Percentiles rank a stretch among this genome's conserved stretches.
phyloP scores from a whole-genome alignment of 305 asterid genomes.

The Striga hermonthica region DNA sequence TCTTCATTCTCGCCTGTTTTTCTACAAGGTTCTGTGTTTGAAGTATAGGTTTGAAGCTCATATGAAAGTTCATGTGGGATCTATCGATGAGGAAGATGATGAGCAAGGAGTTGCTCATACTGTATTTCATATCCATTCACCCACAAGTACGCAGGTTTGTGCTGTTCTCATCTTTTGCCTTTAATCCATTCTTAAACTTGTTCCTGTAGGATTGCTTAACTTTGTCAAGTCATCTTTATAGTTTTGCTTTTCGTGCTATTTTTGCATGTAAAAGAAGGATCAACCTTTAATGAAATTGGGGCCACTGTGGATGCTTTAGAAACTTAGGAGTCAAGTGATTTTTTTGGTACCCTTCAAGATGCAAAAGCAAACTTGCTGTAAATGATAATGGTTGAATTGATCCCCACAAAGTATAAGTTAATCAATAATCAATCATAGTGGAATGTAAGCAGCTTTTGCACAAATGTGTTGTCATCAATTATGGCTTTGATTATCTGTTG shows the following conservation, averaged over 20 bases:
- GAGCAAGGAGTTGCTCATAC: constrained; percentile 99
- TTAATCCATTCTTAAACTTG: constrained; percentile 17
- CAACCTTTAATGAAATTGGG: constrained; percentile 24
- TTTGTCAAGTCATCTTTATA: not conserved
- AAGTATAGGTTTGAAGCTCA: constrained; percentile 93
- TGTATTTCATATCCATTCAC: constrained; percentile 98
- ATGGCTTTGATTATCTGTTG: not conserved
- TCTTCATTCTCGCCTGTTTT: constrained; percentile 15
- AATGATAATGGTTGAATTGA: constrained; percentile 19
- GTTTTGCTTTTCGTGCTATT: constrained; percentile 18
- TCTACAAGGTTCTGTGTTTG: constrained; percentile 27
- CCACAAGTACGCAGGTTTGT: constrained; percentile 79
- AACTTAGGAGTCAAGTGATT: constrained; percentile 10
- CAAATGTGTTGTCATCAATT: constrained; percentile 13
- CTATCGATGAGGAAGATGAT: constrained; percentile 97
- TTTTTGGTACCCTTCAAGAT: constrained; percentile 8
- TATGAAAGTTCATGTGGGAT: constrained; percentile 99
- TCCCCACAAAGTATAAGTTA: not conserved
- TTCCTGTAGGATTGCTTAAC: not conserved
- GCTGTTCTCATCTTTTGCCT: constrained; percentile 30
- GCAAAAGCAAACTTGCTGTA: not conserved
- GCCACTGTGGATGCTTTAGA: too few relatives aligned
- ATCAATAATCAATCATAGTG: not conserved
- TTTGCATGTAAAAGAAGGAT: constrained; percentile 6
- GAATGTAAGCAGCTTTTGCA: not conserved